Conservation (phyloP, 768 basidiomycete genomes). For the Russula dissimulans region DNA sequence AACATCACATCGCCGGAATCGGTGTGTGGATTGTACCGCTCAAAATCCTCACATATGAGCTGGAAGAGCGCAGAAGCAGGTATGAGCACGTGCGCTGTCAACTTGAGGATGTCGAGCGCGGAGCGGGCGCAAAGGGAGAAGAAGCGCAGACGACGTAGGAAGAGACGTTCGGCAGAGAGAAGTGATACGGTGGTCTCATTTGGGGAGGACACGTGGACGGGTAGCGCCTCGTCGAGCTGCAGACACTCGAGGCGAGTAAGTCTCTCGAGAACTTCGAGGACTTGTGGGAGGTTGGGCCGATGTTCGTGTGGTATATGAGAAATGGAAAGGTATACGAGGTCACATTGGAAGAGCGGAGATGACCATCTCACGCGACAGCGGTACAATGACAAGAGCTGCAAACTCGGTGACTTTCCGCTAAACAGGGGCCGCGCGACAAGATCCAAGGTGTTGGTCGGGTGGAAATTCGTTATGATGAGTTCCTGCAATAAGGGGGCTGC, state of each 20-base stretch:
- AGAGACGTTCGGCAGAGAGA: constrained; percentile 8
- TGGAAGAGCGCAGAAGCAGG: constrained; percentile 11
- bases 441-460: constrained; percentile 1
- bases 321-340: constrained; percentile 17
- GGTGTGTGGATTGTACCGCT: constrained; percentile 1
- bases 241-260: constrained; percentile 13
- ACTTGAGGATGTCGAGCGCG: constrained; percentile 15
- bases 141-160: constrained; percentile 1
- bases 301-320: constrained; percentile 7
- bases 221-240: constrained; percentile 14
- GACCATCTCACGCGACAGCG: constrained; percentile 13
- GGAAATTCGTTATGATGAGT: constrained; percentile 11
- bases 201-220: constrained; percentile 2
- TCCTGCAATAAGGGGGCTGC: constrained; percentile 9
- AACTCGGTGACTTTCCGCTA: constrained; percentile 1
- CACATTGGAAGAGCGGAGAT: constrained; percentile 12
- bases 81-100: constrained; percentile 5
- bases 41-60: constrained; percentile 15
- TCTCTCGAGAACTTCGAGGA: constrained; percentile 9
- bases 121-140: constrained; percentile 12
- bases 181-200: constrained; percentile 1
- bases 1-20: constrained; percentile 14
- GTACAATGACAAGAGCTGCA: constrained; percentile 10
- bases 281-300: neutral
- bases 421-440: constrained; percentile 7